Evolutionary conservation across 2,329 filamentous ascomycete species (phyloP).

Genomic region (Trichocomaceae sp.): DNA sequence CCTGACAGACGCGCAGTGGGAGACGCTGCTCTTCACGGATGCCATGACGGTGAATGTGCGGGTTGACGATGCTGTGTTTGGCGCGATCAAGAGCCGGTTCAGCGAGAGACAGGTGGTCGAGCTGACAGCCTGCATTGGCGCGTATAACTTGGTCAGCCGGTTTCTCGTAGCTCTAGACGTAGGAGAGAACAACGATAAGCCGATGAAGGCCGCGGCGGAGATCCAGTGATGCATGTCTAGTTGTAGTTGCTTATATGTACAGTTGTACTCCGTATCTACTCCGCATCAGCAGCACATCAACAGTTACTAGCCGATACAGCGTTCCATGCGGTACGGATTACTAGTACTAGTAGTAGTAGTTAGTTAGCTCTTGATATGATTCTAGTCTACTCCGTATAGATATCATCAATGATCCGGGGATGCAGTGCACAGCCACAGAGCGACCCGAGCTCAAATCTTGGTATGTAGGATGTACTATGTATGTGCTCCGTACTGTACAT

Average conservation of each 20-base stretch:
- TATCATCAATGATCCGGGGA: too few relatives aligned
- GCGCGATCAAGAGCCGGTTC: constrained; percentile 47
- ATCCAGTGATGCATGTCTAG: constrained; percentile 43
- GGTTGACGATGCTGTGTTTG: constrained; percentile 64
- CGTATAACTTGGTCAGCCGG: constrained; percentile 81
- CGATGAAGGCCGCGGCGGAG: constrained; percentile 63
- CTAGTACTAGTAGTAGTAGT: too few relatives aligned
- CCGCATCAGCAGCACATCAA: too few relatives aligned
- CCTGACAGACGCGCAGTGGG: constrained; percentile 57
- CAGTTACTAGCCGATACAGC: too few relatives aligned
- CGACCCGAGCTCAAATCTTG: constrained; percentile 9
- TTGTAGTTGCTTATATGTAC: too few relatives aligned
- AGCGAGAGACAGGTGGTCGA: constrained; percentile 71
- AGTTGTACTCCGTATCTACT: too few relatives aligned
- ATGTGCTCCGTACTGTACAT: too few relatives aligned
- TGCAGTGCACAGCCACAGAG: constrained; percentile 10
- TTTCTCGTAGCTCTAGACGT: constrained; percentile 77
- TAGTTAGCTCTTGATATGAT: too few relatives aligned
- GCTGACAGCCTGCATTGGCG: constrained; percentile 75
- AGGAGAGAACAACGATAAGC: constrained; percentile 37
- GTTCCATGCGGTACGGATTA: too few relatives aligned
- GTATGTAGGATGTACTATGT: too few relatives aligned
- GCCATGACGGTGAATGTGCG: constrained; percentile 71
- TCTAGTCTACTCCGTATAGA: too few relatives aligned
- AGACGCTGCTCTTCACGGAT: constrained; percentile 66